Evolutionary conservation across 768 basidiomycete genomes (phyloP), one percentile per base, ranked within the genome.

Genomic region (Rhodocollybia butyracea): DNA sequence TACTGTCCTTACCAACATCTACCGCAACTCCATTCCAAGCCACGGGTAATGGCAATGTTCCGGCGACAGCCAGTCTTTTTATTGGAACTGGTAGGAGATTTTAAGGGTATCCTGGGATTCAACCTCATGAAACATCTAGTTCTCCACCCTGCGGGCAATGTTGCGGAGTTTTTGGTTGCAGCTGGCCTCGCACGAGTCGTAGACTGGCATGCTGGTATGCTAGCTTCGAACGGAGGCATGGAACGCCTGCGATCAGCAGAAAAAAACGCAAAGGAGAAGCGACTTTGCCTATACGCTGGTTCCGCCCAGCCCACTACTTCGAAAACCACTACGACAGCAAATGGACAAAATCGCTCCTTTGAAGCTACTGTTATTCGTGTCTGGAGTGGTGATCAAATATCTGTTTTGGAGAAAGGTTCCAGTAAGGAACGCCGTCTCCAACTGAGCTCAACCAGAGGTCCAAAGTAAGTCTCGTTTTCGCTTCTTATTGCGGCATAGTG

Each of bases 191-290:
- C 95, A 17, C 88, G 92, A 55, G 81, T 98, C 47, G 88, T 98
- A 56, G 95, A 96, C 66, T 98, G 95, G 95, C 96, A 99, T 68
- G 94, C 96, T 15, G 95, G 95, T 21, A 89, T 98, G 81, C 83
- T 99, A 21, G 85, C 92, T 1, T 81, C 78, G 51, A 76, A 79
- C 50, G 94, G 94, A 38, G 89, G 84, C 4, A 91, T 98, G 83
- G 93, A 95, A 63, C 85, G 84, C 39, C 79, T 98, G 27, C 85
- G 95, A 50, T 81, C 84, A 1, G 92, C 91, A 0, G 95, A 98
- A 72, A 87, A 80, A 67, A 66, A 62, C 46, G 93, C 91, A 21
- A 92, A 91, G 68, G 86, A 91, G 66, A 88, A 83, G 63, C 82
- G 85, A 29, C 69, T 77, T 2, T 83, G 75, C 57, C 75, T 96